phyloP scores from a whole-genome alignment of 2,329 filamentous ascomycete genomes.

The Nakataea oryzae region DNA sequence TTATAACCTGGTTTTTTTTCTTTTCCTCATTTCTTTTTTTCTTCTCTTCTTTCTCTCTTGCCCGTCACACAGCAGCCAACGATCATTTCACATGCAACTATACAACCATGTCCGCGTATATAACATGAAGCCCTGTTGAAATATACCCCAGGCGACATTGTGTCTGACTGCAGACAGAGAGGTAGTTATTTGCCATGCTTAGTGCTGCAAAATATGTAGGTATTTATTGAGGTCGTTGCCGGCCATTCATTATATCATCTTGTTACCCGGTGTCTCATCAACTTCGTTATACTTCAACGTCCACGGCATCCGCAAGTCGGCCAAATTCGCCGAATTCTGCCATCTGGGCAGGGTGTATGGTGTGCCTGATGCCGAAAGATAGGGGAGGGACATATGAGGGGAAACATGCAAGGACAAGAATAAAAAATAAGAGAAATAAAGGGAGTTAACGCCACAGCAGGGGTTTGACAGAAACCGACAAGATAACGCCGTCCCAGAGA shows the following conservation, averaged over 20 bases:
- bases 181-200: not conserved
- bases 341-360: slow-evolving; percentile 4
- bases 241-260: slow-evolving; percentile 12
- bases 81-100: not conserved
- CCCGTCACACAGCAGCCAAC: not conserved
- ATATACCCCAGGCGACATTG: not conserved
- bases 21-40: too few species aligned
- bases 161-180: not conserved
- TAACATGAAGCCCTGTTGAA: too few species aligned
- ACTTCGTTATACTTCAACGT: slow-evolving; percentile 2
- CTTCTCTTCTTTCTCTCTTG: too few species aligned
- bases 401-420: not conserved
- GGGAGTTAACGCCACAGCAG: not conserved
- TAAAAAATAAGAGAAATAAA: not conserved
- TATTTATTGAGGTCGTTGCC: slow-evolving; percentile 13
- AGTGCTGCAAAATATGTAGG: not conserved
- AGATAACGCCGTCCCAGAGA: not conserved
- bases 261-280: slow-evolving; percentile 8
- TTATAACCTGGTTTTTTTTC: too few species aligned
- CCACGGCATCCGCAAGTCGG: not conserved
- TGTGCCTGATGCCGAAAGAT: not conserved
- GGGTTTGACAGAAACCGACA: not conserved
- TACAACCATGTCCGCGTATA: not conserved
- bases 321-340: not conserved
- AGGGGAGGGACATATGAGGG: not conserved